Evolutionary conservation across 768 basidiomycete species (phyloP), one percentile per base, ranked within the genome.

Genomic region (Aureoboletus auriporus): DNA sequence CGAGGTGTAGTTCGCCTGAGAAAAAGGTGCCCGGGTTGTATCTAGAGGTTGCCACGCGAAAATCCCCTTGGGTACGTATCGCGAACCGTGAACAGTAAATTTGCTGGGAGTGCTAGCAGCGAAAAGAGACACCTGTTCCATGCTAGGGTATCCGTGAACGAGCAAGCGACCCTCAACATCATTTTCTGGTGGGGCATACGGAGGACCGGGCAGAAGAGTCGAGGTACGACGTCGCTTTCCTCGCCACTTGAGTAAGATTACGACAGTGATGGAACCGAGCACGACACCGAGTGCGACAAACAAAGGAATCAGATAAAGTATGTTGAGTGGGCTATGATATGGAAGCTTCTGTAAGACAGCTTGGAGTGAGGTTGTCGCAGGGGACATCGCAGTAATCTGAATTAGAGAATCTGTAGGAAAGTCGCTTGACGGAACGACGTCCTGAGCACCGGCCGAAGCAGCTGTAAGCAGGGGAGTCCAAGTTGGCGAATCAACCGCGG

Each of bases 341-440:
- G 49, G 52, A n/a, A 49, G 55, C 49, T 58, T 62, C 8, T 46
- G 47, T 42, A 49, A 44, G 39, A 56, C 45, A 14, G 37, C 31
- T 17, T 53, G 58, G 38, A 44, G 31, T 42, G 39, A 42, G 23
- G 49, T 47, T 8, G 53, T 60, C n/a, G 52, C 44, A 5, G 69
- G 66, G 13, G 66, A 64, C 20, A 67, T 56, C 30, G 69, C 61
- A 26, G 67, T 68, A 45, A 73, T 69, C 16, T 65, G 64, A 20
- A 72, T 56, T 4, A 74, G 17, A 26, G 56, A 47, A 40, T 51
- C 3, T 6, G 55, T 46, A n/a, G 50, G 34, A 20, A 30, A 46
- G 31, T 54, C 44, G 29, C 54, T 49, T 9, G 61, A 40, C 12
- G 45, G 26, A 9, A 47, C 16, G 33, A 14, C 34, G 4, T 23